Base-by-base conservation (phyloP, 2,329 filamentous ascomycete species). In the Epichloe brachyelytri region DNA sequence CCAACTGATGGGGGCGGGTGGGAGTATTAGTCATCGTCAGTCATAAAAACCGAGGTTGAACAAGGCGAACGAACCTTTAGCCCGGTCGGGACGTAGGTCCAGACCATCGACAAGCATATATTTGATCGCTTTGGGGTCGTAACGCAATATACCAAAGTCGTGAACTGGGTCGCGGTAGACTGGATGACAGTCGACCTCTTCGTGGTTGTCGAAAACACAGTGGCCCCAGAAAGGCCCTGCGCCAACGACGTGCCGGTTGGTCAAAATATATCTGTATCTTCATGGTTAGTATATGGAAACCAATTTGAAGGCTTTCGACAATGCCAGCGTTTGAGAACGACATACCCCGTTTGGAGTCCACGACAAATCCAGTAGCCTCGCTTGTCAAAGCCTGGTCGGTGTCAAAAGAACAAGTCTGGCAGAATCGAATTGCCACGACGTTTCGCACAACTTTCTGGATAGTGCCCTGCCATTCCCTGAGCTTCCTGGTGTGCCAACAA, bases 341-440 rank as follows among this genome's bases (percentile, higher is more conserved):
- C 84, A 60, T 72, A 85, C 66, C 93, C 66, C 81, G 82, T 70
- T 95, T 85, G 5, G 93, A 88, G 71, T 98, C 93, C 22, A 98
- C 93, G 15, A 98, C 90, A 64, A 98, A 98, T 7, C 93, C 93
- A 0, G 93, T 98, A 3, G 93, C 93, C 71, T 98, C 93, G 62
- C 89, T 96, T 17, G 88, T 88, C 66, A 95, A 78, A 6, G 93
- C 93, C 30, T 88, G 75, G 60, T 98, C 93, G n/a, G 93, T 97
- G 67, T 98, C 93, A 66, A 98, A 98, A 22, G 91, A 90, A 66
- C 88, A 95, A 0, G 93, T 96, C 75, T 96, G 89, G 66, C 91
- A 97, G 72, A 98, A 98, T 58, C 95, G 86, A 62, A 98, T 97
- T n/a, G 91, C 95, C 47, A 98, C 93, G 17, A 97, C 93, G 59